Base-by-base conservation (phyloP, 2,329 filamentous ascomycete species). In the Ophiostoma quercus region DNA sequence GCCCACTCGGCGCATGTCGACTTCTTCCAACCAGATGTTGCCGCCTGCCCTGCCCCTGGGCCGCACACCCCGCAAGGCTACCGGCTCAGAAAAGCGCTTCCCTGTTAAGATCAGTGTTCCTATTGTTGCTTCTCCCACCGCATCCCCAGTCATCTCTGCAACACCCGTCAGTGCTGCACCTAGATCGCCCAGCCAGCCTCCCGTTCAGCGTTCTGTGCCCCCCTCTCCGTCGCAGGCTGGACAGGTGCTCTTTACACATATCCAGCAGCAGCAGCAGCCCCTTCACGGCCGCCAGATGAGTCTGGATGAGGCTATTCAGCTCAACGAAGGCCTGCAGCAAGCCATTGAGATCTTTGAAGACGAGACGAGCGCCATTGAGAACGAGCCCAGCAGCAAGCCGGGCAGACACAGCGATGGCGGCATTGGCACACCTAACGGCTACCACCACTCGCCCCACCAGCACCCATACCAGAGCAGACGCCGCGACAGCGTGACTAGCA, bases 331-430 rank as follows among this genome's bases (percentile, higher is more conserved):
- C 2, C 79, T 89, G 54, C 84, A 83, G 74, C 83, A 83, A 70
- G 86, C 86, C 5, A 88, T 89, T 73, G 82, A 85, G 71, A 88
- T 89, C 65, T 85, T 89, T 43, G 87, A 89, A 75, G 86, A 89
- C 74, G 82, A 84, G 37, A 74, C 73, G 22, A 76, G 73, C 71
- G 74, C 76, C 0, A 73, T 77, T 67, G 73, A 76, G n/a, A 71
- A 72, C 57, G 74, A 75, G 22, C 77, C 76, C 70, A 41, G 9
- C 43, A n/a, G 29, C 34, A 54, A 54, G 68, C 51, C 62, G 14
- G 63, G 37, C 41, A 29, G 75, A 73, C 22, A 75, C 74, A n/a
- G 73, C 74, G 34, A 70, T 8, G 22, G 65, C 8, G 39, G 32
- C 37, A 14, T 47, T 2, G 19, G 34, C 37, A 66, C 65, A 19